Base-by-base conservation (phyloP, 176 grass and related monocot genomes). In the Juncus effusus region DNA sequence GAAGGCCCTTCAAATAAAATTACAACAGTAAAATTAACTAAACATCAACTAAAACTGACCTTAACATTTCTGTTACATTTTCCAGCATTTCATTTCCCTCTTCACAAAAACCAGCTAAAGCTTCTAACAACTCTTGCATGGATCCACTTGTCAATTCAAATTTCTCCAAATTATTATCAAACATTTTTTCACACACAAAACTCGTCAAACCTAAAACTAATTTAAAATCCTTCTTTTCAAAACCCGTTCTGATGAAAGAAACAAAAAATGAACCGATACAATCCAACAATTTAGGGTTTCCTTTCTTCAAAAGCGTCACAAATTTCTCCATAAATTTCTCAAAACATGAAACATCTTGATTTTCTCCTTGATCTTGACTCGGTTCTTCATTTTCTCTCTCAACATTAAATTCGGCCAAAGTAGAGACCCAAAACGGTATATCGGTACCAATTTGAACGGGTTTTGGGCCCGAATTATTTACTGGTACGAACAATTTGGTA, bases 231-330 rank as follows among this genome's bases (percentile, higher is more conserved):
- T 78, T 78, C 58, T 51, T 84, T 44, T 73, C 77, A 49, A 92
- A 36, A 52, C 67, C 69, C 37, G 49, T 41, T 39, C 69, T 8
- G n/a, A 89, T 42, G 52, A 41, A 54, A 15, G 78, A 78, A 56
- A 89, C 13, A 55, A 97, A 63, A 77, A 86, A 67, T 54, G 56
- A 62, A 36, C 82, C 63, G 1, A 89, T 35, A 2, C 82, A 86
- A 51, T 92, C 93, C 38, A 97, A 62, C 65, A 97, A 80, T 62
- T 62, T 80, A 2, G 62, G 71, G 74, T 61, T 86, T 78, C 88
- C 88, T 84, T 97, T 97, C 69, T 84, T 97, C 56, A 92, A 61
- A 40, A 91, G 60, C 15, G 55, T 58, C 9, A 80, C 72, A 76
- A 92, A 58, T 62, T 77, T 76, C 63, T 89, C 88, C 38, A 73